Base-by-base conservation (phyloP, 2,329 filamentous ascomycete genomes). In the Pyricularia sp. region DNA sequence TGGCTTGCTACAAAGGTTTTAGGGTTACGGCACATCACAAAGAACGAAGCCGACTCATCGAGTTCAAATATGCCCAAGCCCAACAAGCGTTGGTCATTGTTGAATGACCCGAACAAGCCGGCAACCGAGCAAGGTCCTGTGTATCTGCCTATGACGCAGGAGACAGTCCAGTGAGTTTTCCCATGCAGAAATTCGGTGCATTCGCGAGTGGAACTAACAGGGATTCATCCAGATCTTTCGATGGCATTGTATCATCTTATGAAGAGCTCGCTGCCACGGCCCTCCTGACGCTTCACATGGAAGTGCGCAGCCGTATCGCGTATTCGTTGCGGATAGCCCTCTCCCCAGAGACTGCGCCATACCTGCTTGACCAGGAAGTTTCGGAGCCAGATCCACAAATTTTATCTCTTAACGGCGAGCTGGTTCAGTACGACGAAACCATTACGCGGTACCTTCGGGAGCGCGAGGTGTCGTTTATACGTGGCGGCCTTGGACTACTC, bases 351-450 rank as follows among this genome's bases (percentile, higher is more conserved):
- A 86, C 80, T 74, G 87, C 83, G 12, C 87, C 88, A 0, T 90
- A 90, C 78, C 82, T 86, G 70, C 85, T 87, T 66, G 89, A 92
- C 71, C 89, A 92, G 73, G 86, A 91, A 28, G 91, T 93, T 71
- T 87, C 87, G 70, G 91, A 93, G 72, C 92, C 92, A 0, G 92
- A 94, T 76, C 88, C 92, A 4, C 85, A 89, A 68, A 91, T 99
- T 64, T 82, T 98, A n/a, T 84, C 85, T 23, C 86, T 99, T 68
- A 97, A 97, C 80, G 86, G 88, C 65, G 90, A 93, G 71, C 85
- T 99, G 33, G 89, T 96, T n/a, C 83, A 88, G 30, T 96, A 97
- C 77, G 94, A 97, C 77, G 93, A 94, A 74, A 93, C 91, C 26
- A 85, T 93, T 55, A 86, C 88, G 3, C 85, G 85, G 2, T 92